A percentile compares a stretch with the other conserved stretches of the same genome.
phyloP scores from a whole-genome alignment of 306 rosid species.

The Citrullus amarus region DNA sequence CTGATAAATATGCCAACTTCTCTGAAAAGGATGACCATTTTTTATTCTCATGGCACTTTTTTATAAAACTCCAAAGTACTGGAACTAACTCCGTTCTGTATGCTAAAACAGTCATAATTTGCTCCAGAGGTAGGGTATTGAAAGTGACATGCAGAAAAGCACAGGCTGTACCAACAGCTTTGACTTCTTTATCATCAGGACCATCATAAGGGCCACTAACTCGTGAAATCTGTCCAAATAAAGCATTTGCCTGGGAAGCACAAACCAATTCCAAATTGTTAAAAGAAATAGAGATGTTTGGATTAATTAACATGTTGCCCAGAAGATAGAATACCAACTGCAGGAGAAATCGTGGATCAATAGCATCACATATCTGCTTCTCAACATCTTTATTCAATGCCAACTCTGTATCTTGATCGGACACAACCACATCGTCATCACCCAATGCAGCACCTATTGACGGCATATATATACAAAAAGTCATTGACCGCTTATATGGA shows the following conservation, averaged over 20 bases:
- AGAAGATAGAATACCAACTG: constrained; percentile 52
- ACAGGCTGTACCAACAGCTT: constrained; percentile 86
- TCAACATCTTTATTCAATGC: constrained; percentile 54
- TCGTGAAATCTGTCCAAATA: constrained; percentile 62
- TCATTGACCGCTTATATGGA: background rate
- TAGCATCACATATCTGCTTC: constrained; percentile 62
- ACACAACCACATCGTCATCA: constrained; percentile 51
- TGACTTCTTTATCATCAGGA: constrained; percentile 65
- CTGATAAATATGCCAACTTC: constrained; percentile 55
- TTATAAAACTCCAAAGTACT: constrained; percentile 90
- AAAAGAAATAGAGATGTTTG: background rate
- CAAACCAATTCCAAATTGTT: constrained; percentile 10
- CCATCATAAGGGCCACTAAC: constrained; percentile 29
- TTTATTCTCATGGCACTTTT: constrained; percentile 75
- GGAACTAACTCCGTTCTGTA: constrained; percentile 92
- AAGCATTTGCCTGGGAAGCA: constrained; percentile 50
- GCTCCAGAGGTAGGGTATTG: constrained; percentile 70
- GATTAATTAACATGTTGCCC: constrained; percentile 1
- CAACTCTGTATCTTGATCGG: constrained; percentile 48
- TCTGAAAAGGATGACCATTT: constrained; percentile 76
- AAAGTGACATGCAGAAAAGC: constrained; percentile 76
- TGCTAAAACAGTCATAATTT: constrained; percentile 85
- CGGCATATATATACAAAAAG: background rate
- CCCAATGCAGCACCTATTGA: constrained; percentile 45
- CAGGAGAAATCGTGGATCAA: constrained; percentile 73